These are phyloP conservation scores for Penicillium fuscoglaucum DNA, from an alignment of 2,329 filamentous ascomycete species.

Conservation along the genomic window DNA sequence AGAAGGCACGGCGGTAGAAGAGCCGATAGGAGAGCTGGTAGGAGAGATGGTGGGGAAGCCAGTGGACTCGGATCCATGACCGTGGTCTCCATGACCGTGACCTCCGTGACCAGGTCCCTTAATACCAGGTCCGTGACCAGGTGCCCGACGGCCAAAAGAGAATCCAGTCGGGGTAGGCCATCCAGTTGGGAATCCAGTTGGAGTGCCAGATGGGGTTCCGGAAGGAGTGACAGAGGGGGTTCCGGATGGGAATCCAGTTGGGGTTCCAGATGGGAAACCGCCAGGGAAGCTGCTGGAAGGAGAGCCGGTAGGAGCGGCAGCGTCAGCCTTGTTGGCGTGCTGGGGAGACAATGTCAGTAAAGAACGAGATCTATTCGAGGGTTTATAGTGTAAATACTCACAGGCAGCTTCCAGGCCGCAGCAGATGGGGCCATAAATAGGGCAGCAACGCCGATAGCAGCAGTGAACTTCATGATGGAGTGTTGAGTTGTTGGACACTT, in stretches of 20 bases:
- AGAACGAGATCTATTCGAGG: neutral
- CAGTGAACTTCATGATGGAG: conserved; percentile 33
- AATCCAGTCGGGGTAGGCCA: neutral
- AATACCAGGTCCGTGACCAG: neutral
- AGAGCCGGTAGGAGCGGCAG: conserved; percentile 11
- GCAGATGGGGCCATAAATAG: conserved; percentile 27
- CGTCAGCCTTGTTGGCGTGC: conserved; percentile 7
- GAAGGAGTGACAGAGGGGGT: neutral
- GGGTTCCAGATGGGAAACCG: conserved; percentile 5
- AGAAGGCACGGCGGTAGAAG: conserved; percentile 1
- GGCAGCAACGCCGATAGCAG: conserved; percentile 27
- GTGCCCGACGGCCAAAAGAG: neutral
- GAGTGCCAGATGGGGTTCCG: neutral
- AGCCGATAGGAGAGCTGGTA: neutral
- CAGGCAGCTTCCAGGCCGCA: conserved; percentile 20
- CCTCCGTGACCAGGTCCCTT: neutral
- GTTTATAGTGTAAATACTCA: conserved; percentile 1
- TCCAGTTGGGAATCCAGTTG: neutral
- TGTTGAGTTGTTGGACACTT: neutral
- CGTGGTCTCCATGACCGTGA: neutral
- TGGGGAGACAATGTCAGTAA: conserved; percentile 3
- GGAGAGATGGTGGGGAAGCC: neutral
- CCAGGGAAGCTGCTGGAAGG: neutral
- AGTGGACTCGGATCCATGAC: neutral
- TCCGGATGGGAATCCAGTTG: neutral